Conservation (phyloP, 768 basidiomycete genomes). For the Fomitopsis serialis region DNA sequence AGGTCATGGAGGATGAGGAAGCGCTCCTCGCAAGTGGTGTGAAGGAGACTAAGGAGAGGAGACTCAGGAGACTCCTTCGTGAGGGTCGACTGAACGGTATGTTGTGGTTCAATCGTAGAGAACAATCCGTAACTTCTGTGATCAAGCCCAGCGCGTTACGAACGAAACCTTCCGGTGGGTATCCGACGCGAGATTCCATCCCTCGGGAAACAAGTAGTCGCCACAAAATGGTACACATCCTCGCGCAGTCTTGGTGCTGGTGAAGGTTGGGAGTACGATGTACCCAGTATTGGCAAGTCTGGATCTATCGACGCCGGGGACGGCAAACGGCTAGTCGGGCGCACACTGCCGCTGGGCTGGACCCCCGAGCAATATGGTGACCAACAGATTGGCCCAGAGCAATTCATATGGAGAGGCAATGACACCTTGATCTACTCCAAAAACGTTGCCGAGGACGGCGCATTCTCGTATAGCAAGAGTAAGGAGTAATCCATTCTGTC, state of each 20-base stretch:
- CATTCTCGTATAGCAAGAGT: constrained; percentile 67
- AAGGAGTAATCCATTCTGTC: background rate
- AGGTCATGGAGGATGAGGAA: constrained; percentile 37
- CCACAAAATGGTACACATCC: constrained; percentile 78
- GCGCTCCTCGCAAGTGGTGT: constrained; percentile 42
- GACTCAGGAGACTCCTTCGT: constrained; percentile 40
- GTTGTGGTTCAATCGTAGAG: constrained; percentile 13
- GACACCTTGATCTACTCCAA: constrained; percentile 62
- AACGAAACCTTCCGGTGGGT: constrained; percentile 75
- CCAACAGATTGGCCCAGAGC: constrained; percentile 73
- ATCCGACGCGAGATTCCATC: constrained; percentile 66
- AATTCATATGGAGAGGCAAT: constrained; percentile 54
- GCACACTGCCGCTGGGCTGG: constrained; percentile 60
- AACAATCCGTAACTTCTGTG: background rate
- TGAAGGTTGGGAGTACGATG: constrained; percentile 65
- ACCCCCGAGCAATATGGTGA: constrained; percentile 50
- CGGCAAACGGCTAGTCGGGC: constrained; percentile 51
- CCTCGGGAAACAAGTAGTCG: constrained; percentile 54
- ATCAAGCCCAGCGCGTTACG: constrained; percentile 44
- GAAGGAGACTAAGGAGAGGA: constrained; percentile 45
- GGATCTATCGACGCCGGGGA: constrained; percentile 30
- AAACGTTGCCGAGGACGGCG: constrained; percentile 49
- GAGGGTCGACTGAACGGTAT: constrained; percentile 51
- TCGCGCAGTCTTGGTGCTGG: constrained; percentile 61
- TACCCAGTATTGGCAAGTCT: constrained; percentile 28